Evolutionary conservation across 2,329 filamentous ascomycete genomes (phyloP).

Genomic region (Mycosphaerella arachidis): DNA sequence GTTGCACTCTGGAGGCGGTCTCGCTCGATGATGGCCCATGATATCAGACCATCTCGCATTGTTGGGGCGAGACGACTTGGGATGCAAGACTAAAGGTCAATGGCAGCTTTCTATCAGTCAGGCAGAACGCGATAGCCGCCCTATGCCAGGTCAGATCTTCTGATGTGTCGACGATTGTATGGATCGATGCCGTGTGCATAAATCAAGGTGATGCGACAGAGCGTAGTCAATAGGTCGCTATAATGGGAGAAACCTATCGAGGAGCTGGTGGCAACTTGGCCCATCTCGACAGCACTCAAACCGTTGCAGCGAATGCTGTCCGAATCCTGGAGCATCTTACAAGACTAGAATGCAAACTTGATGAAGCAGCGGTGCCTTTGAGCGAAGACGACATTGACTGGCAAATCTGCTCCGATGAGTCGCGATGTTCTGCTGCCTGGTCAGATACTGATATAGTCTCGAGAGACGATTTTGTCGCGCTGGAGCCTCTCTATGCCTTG

Average conservation of each 20-base stretch:
- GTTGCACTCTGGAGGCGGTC: neutral
- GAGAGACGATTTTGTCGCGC: neutral
- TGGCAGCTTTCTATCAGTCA: neutral
- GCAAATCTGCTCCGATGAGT: neutral
- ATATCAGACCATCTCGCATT: slow-evolving; percentile 2
- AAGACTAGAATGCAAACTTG: neutral
- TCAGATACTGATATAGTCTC: neutral
- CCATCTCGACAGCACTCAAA: neutral
- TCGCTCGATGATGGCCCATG: neutral
- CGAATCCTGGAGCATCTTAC: neutral
- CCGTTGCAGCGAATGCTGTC: neutral
- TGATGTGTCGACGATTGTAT: neutral
- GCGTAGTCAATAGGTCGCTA: neutral
- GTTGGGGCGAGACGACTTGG: neutral
- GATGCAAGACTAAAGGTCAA: neutral
- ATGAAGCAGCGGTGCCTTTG: neutral
- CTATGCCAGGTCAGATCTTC: neutral
- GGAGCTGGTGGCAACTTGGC: neutral
- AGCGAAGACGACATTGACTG: neutral
- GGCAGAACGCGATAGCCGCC: neutral
- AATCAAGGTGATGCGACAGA: neutral
- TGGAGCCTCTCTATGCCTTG: neutral
- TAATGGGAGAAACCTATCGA: neutral
- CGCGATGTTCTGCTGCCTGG: neutral
- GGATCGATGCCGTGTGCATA: neutral